Evolutionary conservation across 208 protist genomes (phyloP), one percentile per base, ranked within the genome.

Genomic region (Crithidia expoeki): DNA sequence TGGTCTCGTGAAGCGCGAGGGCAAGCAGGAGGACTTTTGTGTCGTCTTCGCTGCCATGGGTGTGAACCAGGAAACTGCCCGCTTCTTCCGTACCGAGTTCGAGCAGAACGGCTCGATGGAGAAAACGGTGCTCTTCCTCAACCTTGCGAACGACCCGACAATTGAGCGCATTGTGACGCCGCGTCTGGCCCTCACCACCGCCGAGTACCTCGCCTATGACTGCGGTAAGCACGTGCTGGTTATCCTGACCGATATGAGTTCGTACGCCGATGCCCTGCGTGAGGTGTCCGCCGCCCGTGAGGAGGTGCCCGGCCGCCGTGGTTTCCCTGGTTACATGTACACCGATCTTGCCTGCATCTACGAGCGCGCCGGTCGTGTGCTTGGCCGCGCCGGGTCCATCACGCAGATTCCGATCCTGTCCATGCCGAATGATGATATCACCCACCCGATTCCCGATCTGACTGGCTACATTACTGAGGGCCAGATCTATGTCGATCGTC

Each of bases 261-360:
- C 98, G 17, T 99, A 99, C 84, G 99, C 99, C 42, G 99, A 99
- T 87, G 99, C 99, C 9, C 94, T 99, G 36, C 98, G 99, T 94
- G 99, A 99, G 90, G 98, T 99, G 32, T 99, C 98, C 4, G 98
- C 98, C 46, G 99, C 99, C 52, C 93, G 98, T 85, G 98, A 99
- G 86, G 99, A 99, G 92, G 99, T 99, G 58, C 99, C 99, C 38
- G 99, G 99, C 55, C 93, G 99, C 65, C 93, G 99, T 81, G 98
- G 98, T 79, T 99, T 99, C 87, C 99, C 99, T 42, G 99, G 99
- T 86, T 99, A 99, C 88, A 99, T 99, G 99, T 99, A 99, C 93
- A 99, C 99, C 23, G 99, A 99, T 96, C 80, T 99, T 33, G 92
- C 98, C 27, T 98, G 98, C 79, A 99, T 99, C 67, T 99, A 99